Percentiles rank a stretch among this genome's conserved stretches.
These are phyloP conservation scores for Candida sphagnicola DNA, from an alignment of 805 yeast species.

Conservation along the genomic window DNA sequence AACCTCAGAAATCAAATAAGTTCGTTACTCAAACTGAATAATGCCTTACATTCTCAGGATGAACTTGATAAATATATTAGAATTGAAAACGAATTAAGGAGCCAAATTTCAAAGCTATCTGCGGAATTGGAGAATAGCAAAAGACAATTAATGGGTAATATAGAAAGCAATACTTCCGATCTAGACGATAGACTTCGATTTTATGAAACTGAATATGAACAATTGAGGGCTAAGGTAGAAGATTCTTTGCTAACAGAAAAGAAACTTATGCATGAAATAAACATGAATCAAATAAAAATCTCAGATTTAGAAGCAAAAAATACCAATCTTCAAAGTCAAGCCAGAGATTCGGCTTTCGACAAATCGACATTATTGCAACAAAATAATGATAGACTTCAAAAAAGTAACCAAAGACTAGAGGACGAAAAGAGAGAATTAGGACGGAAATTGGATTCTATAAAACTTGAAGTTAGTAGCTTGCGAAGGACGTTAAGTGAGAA, in stretches of 20 bases:
- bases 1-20: conserved; percentile 16
- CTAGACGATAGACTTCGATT: conserved; percentile 7
- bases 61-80: neutral
- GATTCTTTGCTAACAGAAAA: neutral
- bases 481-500: neutral
- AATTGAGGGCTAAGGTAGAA: conserved; percentile 9
- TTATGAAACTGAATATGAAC: conserved; percentile 18
- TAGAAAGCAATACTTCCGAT: neutral
- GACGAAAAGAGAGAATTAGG: neutral
- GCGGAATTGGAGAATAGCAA: neutral
- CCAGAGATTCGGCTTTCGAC: neutral
- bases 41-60: conserved; percentile 3
- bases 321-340: neutral
- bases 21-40: conserved; percentile 13
- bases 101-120: neutral
- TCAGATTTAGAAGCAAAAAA: neutral
- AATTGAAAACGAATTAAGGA: neutral
- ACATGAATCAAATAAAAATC: neutral
- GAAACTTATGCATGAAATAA: neutral
- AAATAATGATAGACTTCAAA: conserved; percentile 1
- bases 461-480: neutral
- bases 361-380: neutral
- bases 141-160: neutral
- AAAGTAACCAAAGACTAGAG: neutral
- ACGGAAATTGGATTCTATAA: neutral